Conservation (phyloP, 495 filamentous ascomycete species). For the Aspergillus asperescens region DNA sequence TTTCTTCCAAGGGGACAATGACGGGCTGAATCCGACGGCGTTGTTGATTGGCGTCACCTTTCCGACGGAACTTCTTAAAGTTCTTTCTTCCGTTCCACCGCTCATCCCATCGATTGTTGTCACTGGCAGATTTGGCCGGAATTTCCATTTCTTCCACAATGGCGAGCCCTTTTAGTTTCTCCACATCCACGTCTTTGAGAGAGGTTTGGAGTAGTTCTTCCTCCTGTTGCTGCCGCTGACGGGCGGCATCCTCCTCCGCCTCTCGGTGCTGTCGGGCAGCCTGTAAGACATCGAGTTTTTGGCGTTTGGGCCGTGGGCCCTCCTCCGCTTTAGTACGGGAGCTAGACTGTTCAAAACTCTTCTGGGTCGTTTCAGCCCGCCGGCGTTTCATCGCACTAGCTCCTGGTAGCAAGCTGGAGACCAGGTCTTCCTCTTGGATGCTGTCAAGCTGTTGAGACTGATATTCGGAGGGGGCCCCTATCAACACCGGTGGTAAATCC, state of each 20-base stretch:
- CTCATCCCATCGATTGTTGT: conserved; percentile 71
- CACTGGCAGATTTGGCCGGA: conserved; percentile 25
- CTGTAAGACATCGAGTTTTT: conserved; percentile 66
- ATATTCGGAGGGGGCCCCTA: conserved; percentile 19
- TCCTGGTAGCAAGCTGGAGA: conserved; percentile 64
- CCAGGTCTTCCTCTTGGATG: conserved; percentile 44
- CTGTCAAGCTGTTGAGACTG: conserved; percentile 13
- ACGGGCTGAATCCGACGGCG: conserved; percentile 51
- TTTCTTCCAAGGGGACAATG: conserved; percentile 76
- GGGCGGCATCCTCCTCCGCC: conserved; percentile 55
- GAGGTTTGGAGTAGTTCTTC: conserved; percentile 50
- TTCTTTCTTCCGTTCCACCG: conserved; percentile 95
- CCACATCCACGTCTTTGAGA: conserved; percentile 58
- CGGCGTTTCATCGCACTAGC: conserved; percentile 69
- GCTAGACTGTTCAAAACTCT: conserved; percentile 8
- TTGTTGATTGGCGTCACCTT: conserved; percentile 42
- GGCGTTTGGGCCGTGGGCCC: conserved; percentile 36
- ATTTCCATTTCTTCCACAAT: conserved; percentile 78
- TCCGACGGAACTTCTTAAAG: conserved; percentile 83
- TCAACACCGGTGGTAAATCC: conserved; percentile 23
- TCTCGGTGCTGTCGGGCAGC: conserved; percentile 62
- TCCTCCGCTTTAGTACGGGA: conserved; percentile 18
- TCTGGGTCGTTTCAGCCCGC: conserved; percentile 28
- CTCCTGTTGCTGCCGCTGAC: conserved; percentile 41
- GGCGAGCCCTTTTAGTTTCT: conserved; percentile 67